A percentile compares a stretch with the other conserved stretches of the same genome.
These are phyloP conservation scores for Dalechampia spathulata DNA, from an alignment of 441 rosid species.

Conservation along the genomic window DNA sequence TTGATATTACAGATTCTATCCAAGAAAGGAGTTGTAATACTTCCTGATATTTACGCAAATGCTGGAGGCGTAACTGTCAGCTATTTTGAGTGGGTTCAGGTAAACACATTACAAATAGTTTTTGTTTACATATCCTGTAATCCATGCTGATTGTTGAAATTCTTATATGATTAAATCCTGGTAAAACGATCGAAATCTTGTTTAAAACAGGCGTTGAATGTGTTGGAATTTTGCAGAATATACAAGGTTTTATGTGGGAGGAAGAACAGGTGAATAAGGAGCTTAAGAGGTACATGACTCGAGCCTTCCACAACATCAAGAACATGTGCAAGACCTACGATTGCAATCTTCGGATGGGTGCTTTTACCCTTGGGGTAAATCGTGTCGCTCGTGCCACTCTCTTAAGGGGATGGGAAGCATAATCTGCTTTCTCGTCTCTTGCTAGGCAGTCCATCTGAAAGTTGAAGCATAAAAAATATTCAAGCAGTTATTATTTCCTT, in stretches of 20 bases:
- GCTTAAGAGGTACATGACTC: constrained; percentile 76
- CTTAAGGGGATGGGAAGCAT: constrained; percentile 94
- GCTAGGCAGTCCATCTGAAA: not conserved
- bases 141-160: not conserved
- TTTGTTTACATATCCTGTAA: not conserved
- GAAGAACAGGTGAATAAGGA: constrained; percentile 79
- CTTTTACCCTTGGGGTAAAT: constrained; percentile 90
- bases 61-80: constrained; percentile 95
- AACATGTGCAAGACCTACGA: constrained; percentile 71
- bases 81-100: constrained; percentile 99
- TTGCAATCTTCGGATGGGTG: constrained; percentile 95
- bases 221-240: constrained; percentile 48
- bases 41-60: constrained; percentile 93
- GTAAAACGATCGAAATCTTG: too few species aligned
- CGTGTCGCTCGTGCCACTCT: constrained; percentile 84
- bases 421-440: constrained; percentile 2
- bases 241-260: constrained; percentile 99
- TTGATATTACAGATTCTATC: constrained; percentile 59
- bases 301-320: constrained; percentile 74
- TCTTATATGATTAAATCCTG: too few species aligned
- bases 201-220: not conserved
- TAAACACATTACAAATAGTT: constrained; percentile 21
- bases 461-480: not conserved
- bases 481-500: not conserved
- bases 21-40: constrained; percentile 78